Evolutionary conservation across 208 protist genomes (phyloP).

Genomic region (Acanthamoeba healyi): DNA sequence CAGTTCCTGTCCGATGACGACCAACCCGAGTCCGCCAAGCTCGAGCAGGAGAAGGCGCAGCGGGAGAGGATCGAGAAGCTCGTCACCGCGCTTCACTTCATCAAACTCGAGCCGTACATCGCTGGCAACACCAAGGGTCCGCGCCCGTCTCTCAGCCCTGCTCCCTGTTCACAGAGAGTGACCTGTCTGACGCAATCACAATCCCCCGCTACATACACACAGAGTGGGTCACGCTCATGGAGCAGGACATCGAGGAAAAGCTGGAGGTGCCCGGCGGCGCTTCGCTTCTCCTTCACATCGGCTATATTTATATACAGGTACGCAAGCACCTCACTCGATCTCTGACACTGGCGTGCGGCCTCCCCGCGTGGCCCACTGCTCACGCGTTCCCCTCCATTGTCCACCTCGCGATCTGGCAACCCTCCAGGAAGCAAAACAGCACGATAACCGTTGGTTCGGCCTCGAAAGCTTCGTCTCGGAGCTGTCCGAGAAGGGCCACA

Average conservation of each 20-base stretch:
- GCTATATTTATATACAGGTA: slow-evolving; percentile 31
- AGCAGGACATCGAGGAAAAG: slow-evolving; percentile 20
- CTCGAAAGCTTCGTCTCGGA: slow-evolving; percentile 37
- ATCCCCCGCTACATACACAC: neutral
- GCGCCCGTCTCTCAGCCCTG: neutral
- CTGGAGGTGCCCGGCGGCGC: slow-evolving; percentile 32
- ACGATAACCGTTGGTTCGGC: slow-evolving; percentile 38
- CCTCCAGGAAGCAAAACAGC: slow-evolving; percentile 46
- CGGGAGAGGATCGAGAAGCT: slow-evolving; percentile 21
- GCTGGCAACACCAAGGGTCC: neutral
- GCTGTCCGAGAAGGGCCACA: slow-evolving; percentile 11
- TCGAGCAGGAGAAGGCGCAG: slow-evolving; percentile 10
- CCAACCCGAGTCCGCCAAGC: neutral
- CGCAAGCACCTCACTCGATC: neutral
- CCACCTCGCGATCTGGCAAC: too few species aligned
- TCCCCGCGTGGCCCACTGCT: neutral
- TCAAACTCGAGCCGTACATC: slow-evolving; percentile 18
- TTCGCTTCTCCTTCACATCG: slow-evolving; percentile 6
- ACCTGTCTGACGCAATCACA: neutral
- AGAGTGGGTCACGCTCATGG: slow-evolving; percentile 14
- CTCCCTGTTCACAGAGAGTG: neutral
- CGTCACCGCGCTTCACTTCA: neutral
- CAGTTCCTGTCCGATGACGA: slow-evolving; percentile 28
- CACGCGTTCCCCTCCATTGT: too few species aligned
- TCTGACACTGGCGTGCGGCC: neutral